A percentile compares a stretch with the other conserved stretches of the same genome.
Evolutionary conservation across 768 basidiomycete genomes (phyloP).

Genomic region (Sutorius australiensis): DNA sequence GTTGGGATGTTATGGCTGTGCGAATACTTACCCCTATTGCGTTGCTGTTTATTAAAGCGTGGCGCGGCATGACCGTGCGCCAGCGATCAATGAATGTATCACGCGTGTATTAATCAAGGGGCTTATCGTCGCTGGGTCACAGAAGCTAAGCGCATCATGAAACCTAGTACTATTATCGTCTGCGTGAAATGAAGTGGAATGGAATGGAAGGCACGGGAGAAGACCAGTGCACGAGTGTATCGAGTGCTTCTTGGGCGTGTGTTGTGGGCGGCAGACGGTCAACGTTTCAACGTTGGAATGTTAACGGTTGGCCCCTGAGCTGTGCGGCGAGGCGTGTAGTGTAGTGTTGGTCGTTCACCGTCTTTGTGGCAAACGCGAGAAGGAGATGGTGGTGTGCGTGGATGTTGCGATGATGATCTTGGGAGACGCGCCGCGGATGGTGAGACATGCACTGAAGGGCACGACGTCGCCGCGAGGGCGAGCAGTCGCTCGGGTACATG

Average conservation of each 20-base stretch:
- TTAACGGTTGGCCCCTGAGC: not conserved
- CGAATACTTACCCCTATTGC: not conserved
- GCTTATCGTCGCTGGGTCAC: slow-evolving; percentile 9
- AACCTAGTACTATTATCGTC: not conserved
- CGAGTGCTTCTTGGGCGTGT: slow-evolving; percentile 1
- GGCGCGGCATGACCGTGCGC: not conserved
- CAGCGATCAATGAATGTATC: slow-evolving; percentile 14
- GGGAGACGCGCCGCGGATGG: not conserved
- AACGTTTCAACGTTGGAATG: not conserved
- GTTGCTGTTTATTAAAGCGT: not conserved
- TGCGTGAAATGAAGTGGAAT: slow-evolving; percentile 8
- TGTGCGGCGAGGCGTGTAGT: not conserved
- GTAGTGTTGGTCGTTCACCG: not conserved
- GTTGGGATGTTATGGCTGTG: not conserved
- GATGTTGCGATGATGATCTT: not conserved
- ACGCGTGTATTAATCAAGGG: slow-evolving; percentile 7
- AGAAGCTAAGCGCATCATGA: slow-evolving; percentile 1
- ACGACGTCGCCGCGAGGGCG: slow-evolving; percentile 1
- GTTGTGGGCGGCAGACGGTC: not conserved
- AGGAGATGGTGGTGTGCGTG: not conserved
- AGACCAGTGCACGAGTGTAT: not conserved
- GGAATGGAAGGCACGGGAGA: slow-evolving; percentile 11
- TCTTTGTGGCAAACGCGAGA: not conserved
- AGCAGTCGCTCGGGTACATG: not conserved
- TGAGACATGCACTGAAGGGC: not conserved